These are phyloP conservation scores for Pulveroboletus sp. DNA, from an alignment of 768 basidiomycete species.

Conservation along the genomic window DNA sequence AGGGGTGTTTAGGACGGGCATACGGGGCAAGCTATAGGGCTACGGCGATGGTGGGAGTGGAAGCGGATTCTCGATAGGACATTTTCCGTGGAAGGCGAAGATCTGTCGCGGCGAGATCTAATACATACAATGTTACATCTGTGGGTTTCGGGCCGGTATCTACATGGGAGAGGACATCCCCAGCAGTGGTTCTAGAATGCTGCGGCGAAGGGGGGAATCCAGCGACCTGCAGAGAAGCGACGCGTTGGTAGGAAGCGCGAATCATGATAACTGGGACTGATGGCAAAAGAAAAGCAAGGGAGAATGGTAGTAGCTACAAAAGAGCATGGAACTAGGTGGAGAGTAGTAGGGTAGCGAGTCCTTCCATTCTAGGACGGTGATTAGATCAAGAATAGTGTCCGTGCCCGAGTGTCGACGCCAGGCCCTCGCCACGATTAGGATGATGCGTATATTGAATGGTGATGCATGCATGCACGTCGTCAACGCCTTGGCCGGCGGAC, in stretches of 20 bases:
- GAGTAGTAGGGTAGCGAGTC: slow-evolving; percentile 5
- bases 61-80: background rate
- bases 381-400: slow-evolving; percentile 15
- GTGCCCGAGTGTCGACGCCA: background rate
- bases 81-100: too few relatives aligned
- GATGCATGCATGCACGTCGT: background rate
- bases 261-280: background rate
- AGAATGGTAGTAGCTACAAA: too few relatives aligned
- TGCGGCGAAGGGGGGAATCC: background rate
- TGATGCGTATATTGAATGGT: background rate
- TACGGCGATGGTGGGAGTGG: background rate
- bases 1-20: slow-evolving; percentile 61
- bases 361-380: slow-evolving; percentile 20
- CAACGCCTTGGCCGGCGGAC: too few relatives aligned
- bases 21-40: slow-evolving; percentile 46
- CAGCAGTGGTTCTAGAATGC: too few relatives aligned
- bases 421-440: background rate
- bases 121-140: too few relatives aligned
- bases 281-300: too few relatives aligned
- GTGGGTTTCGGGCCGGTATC: background rate
- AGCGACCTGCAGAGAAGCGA: slow-evolving; percentile 2
- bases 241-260: background rate
- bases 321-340: background rate
- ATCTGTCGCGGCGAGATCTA: too few relatives aligned
- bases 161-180: background rate